Base-by-base conservation (phyloP, 306 rosid genomes). In the Lupinus albus region DNA sequence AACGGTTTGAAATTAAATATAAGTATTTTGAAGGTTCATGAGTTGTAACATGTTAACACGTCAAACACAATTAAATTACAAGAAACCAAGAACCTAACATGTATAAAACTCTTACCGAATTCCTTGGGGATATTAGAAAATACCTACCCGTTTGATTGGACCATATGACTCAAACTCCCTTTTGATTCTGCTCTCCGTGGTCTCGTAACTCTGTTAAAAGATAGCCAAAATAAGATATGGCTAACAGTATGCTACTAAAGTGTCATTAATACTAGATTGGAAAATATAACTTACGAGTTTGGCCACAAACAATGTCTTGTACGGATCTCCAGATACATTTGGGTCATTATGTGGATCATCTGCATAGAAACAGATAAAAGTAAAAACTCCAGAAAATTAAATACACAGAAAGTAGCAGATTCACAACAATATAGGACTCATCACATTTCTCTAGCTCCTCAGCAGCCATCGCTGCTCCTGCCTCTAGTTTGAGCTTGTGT, bases 121-220 rank as follows among this genome's bases (percentile, higher is more conserved):
- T 78, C 91, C 72, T 64, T 72, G 81, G 81, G 86, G 86, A 82
- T 79, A 83, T 79, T 84, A 85, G 80, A 78, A 71, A 71, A 88
- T 80, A 90, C 99, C 97, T 94, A 94, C 99, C 99, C 95, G 86
- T 84, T 94, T 94, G 91, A 94, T 85, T 79, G 99, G 86, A 74
- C 99, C 99, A 84, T 94, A 90, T 50, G 90, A 84, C 70, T 94
- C 99, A 86, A 94, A 88, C 85, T 94, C 99, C 91, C 99, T 90
- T 86, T 86, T 90, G 77, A 94, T 81, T 86, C 91, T 84, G 99
- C 99, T 90, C 80, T 94, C 99, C 68, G 89, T 81, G 71, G 92
- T 85, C 82, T 94, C 99, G 30, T 90, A 94, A 78, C 88, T 94
- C 99, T 94, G 97, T 82, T 47, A 61, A 57, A n/a, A 55, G 15